Conservation (phyloP, 2,329 filamentous ascomycete species). For the Penicillium hesseltinei region DNA sequence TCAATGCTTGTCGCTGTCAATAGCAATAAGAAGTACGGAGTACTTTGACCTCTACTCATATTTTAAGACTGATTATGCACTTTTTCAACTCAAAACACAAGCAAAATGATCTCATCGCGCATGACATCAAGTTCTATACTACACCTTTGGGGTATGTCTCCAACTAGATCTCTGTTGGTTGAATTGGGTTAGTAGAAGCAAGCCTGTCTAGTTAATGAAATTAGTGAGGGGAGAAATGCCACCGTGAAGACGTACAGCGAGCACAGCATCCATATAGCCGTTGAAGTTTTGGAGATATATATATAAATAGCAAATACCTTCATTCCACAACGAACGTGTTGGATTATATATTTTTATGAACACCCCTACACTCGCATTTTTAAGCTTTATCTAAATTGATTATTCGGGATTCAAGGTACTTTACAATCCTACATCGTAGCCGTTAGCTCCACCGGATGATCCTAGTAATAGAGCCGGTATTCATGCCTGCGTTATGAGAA, state of each 20-base stretch:
- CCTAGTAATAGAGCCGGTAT: background rate
- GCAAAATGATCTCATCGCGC: background rate
- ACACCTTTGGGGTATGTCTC: background rate
- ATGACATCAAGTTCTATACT: background rate
- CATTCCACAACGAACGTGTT: no score
- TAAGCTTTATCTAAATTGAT: background rate
- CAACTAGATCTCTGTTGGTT: background rate
- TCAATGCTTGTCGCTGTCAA: no score
- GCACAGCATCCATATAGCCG: no score
- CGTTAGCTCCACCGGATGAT: background rate
- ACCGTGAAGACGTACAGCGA: fast-evolving
- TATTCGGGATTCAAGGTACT: no score
- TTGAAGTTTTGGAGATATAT: background rate
- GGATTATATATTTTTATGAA: no score
- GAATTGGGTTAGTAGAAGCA: background rate
- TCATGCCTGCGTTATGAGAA: background rate
- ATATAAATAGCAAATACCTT: background rate
- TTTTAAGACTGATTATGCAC: background rate
- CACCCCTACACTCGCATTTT: background rate
- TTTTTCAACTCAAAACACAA: background rate
- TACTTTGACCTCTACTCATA: background rate
- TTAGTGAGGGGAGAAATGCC: fast-evolving
- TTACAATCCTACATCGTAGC: background rate
- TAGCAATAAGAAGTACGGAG: no score
- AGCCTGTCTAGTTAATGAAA: no score